Base-by-base conservation (phyloP, 2,329 filamentous ascomycete species). In the Beauveria caledonica region DNA sequence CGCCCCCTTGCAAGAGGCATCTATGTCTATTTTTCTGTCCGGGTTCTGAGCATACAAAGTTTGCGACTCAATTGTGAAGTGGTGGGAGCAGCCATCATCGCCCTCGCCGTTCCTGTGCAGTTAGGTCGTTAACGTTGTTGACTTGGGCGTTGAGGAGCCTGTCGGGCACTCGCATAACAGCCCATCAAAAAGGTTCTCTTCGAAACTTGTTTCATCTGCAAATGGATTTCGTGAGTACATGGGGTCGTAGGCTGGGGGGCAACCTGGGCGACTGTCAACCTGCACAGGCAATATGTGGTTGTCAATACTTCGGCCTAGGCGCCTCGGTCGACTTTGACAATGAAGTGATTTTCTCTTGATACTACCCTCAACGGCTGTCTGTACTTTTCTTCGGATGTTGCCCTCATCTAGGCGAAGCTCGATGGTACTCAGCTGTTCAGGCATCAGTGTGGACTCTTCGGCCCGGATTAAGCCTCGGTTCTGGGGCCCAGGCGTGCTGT, bases 71-170 rank as follows among this genome's bases (percentile, higher is more conserved):
- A 17, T 40, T 21, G 27, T 10, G 23, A 7, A 44, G 2, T 25
- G 33, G 21, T 15, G 5, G 6, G 21, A 19, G 21, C 11, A 7
- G 15, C n/a, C n/a, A 21, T 51, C 36, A 9, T 49, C 25, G 23
- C 19, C 15, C 17, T 58, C 13, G 7, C 21, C 11, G 7, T 42
- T 21, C 17, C 36, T 23, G 5, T 44, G 21, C 10, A 25, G 46
- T 17, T 29, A 7, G 5, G 19, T 5, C 10, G 17, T 49, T 10
- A 10, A 19, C 7, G 23, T 17, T n/a, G 3, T 36, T 23, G 67
- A 64, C 48, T 71, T 72, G 39, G 75, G 75, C 2, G 75, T 77
- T 2, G 75, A 77, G 52, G 68, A 73, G 51, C 70, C 74, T 33
- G 71, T 65, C 6, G 75, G 75, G 21, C 65, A 66, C 39, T 66